phyloP scores from a whole-genome alignment of 768 basidiomycete genomes.

The Xerocomellus intermedius region DNA sequence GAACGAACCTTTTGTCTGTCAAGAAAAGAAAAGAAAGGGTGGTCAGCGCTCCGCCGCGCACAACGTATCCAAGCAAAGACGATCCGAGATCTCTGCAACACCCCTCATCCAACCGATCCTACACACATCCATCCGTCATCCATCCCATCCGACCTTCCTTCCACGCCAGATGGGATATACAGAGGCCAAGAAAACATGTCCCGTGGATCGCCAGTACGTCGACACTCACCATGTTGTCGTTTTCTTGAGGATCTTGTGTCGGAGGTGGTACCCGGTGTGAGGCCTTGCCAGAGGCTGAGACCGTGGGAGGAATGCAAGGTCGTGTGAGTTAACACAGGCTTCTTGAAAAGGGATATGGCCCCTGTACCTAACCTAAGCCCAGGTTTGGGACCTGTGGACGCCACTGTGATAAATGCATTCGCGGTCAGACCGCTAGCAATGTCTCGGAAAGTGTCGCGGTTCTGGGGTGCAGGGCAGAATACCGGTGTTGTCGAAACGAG shows the following conservation, averaged over 20 bases:
- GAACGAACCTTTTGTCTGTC: slow-evolving; percentile 80
- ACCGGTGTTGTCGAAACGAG: too few species aligned
- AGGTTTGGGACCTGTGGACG: too few species aligned
- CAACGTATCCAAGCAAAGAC: not conserved
- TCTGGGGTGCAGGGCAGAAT: too few species aligned
- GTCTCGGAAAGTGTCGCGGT: too few species aligned
- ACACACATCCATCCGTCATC: slow-evolving; percentile 20
- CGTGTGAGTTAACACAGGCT: slow-evolving; percentile 9
- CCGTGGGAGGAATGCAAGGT: slow-evolving; percentile 18
- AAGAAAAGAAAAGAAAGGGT: slow-evolving; percentile 15
- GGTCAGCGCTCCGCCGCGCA: slow-evolving; percentile 18
- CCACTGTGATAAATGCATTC: too few species aligned
- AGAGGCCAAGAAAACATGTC: slow-evolving; percentile 4
- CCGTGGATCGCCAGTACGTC: slow-evolving; percentile 11
- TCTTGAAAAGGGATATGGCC: not conserved
- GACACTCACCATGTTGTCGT: slow-evolving; percentile 48
- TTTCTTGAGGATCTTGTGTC: slow-evolving; percentile 33
- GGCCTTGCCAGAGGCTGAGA: slow-evolving; percentile 9
- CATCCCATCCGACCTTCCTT: slow-evolving; percentile 20
- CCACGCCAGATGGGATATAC: not conserved
- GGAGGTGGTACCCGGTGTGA: slow-evolving; percentile 11
- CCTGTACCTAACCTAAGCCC: not conserved
- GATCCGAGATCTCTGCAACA: slow-evolving; percentile 7
- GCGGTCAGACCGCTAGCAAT: too few species aligned
- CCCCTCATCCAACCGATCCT: slow-evolving; percentile 33